Evolutionary conservation across 441 rosid species (phyloP).

Genomic region (Lagerstroemia fauriei): DNA sequence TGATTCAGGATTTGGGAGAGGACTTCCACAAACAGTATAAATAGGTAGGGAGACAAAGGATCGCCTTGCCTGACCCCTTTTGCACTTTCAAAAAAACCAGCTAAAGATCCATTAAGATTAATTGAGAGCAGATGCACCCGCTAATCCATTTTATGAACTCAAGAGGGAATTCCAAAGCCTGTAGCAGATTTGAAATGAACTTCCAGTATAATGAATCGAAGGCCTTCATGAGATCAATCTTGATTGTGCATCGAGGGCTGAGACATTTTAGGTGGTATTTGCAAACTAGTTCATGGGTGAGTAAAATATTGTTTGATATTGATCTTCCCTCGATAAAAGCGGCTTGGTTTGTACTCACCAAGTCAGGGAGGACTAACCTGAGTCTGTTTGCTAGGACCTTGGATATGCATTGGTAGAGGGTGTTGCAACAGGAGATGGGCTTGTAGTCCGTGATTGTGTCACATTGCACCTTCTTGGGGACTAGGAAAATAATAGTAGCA

Average conservation of each 20-base stretch:
- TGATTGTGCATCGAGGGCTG: neutral
- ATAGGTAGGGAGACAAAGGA: neutral
- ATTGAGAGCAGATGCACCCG: neutral
- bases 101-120: neutral
- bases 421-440: neutral
- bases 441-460: neutral
- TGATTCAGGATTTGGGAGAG: neutral
- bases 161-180: neutral
- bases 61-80: neutral
- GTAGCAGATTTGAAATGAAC: neutral
- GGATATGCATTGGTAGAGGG: neutral
- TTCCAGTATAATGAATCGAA: neutral
- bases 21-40: neutral
- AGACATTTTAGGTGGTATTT: neutral
- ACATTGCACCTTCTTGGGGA: too few relatives aligned
- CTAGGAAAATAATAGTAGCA: too few relatives aligned
- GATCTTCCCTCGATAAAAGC: neutral
- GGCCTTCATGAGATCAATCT: neutral
- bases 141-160: neutral
- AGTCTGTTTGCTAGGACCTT: neutral
- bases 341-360: neutral
- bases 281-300: conserved; percentile 1
- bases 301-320: neutral
- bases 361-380: neutral
- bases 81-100: neutral